Evolutionary conservation across 1,284 basidiomycete species (phyloP), one percentile per base, ranked within the genome.

Genomic region (Trametes sp.): DNA sequence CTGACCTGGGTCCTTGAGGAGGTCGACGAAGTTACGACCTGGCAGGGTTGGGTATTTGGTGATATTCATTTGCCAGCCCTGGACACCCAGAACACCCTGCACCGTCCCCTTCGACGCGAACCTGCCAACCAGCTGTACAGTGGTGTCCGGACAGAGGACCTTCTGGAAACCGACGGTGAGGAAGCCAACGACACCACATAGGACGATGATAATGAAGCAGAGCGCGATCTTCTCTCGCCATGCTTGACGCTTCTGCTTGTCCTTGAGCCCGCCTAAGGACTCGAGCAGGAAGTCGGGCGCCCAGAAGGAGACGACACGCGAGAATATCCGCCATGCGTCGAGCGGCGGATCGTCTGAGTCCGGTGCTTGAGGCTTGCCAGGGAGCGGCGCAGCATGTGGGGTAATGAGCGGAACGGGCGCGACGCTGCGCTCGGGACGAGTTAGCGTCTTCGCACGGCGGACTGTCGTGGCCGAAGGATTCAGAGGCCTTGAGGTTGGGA

Each of bases 161-260:
- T 89, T 89, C 78, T 98, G 95, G 61, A 98, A 87, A 21, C 96
- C 98, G 73, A 99, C 94, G 50, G 98, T 99, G 62, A 92, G 84
- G 77, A 98, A 99, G 10, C 94, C 97, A 56, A 98, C 87, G 52
- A 85, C 78, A 24, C 82, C 90, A 69, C 96, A 98, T 26, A 98
- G 78, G 26, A 94, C 35, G 62, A 88, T 70, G 57, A 95, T 93
- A 72, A 98, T 90, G 76, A 92, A 88, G 76, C 96, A 98, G 9
- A 99, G 84, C 7, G 96, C 88, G 63, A 98, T 88, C 82, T 99
- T 99, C 79, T 99, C 98, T 70, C 98, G 87, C 98, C 98, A 99
- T 1, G 98, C 98, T 78, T 98, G 94, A 67, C 88, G 84, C 62
- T 88, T 82, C 56, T 86, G 81, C 74, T 85, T 85, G 75, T 96